Base-by-base conservation (phyloP, 768 basidiomycete genomes). In the Mycena vulgaris region DNA sequence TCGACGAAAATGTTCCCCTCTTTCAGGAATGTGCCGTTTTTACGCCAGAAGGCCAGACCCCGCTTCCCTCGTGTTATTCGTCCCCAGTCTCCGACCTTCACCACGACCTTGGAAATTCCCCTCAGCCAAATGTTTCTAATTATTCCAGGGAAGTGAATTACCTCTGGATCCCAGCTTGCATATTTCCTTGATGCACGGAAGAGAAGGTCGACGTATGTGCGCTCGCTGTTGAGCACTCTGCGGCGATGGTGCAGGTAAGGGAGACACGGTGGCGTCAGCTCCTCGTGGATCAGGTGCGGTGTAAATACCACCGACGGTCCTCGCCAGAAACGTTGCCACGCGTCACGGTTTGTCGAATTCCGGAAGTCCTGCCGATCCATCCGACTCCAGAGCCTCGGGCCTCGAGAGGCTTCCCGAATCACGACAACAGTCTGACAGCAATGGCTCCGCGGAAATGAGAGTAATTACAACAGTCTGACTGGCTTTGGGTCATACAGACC, bases 131-230 rank as follows among this genome's bases (percentile, higher is more conserved):
- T 3, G 23, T 8, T 17, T 23, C 6, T 13, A 25, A 13, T 27
- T n/a, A n/a, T 1, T 17, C 10, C 3, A 28, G 14, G 11, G 21
- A 49, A 17, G 23, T 1, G 13, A 31, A 8, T 1, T 14, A 78
- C 71, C 66, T 82, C 81, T 19, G 81, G 80, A 48, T 82, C 81
- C 81, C 80, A 81, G 63, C 70, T 80, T 19, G 77, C 75, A 56
- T 80, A 82, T 61, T 81, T 81, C 33, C 70, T 71, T 39, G 76
- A 75, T n/a, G 78, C 75, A 45, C 72, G 73, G 67, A 78, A 80
- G 59, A 82, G 69, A 39, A 82, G 80, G 64, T 80, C 79, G 30
- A 78, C 73, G 75, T 79, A 82, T 28, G 74, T 48, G 17, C 78
- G 76, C 59, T 80, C 78, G 68, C 68, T 69, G 73, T 74, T 64